Evolutionary conservation across 1,284 basidiomycete genomes (phyloP), one percentile per base, ranked within the genome.

Genomic region (Trichosporon inkin): DNA sequence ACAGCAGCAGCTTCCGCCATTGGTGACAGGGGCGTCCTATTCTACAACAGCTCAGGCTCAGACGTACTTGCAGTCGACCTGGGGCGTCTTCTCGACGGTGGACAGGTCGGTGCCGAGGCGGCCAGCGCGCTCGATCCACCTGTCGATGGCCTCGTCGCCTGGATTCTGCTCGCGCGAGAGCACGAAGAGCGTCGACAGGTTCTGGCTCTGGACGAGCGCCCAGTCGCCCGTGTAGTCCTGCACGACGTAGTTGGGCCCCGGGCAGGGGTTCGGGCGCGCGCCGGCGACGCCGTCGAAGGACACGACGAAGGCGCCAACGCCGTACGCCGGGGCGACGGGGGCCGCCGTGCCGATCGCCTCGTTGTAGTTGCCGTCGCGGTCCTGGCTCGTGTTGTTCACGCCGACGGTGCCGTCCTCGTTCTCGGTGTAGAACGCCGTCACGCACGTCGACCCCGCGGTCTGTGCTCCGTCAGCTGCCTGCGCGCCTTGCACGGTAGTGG

Each of bases 151-250:
- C 22, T 49, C 44, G 24, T 49, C 44, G 13, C 44, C 44, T 2
- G 44, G 44, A 6, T 32, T 13, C 44, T 49, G 44, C 6, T 32
- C n/a, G 14, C 44, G 14, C 16, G 16, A 17, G 3, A 49, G 14
- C 14, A 49, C 13, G 44, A 49, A 49, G 22, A 49, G 16, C 16
- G 44, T 49, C 2, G 24, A n/a, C 22, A 49, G 28, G 44, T 49
- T 49, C 44, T 32, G 24, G 44, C 44, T 49, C 44, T 49, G 44
- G 6, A 49, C 44, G 16, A 49, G 16, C 16, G 44, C 22, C 44
- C 44, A 49, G 28, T 49, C 44, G 44, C 44, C 44, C 11, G 44
- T 49, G 24, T 49, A 49, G 24, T 49, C 44, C 44, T 49, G 44
- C 6, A 49, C 44, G 44, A 49, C 22, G 16, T 49, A 49, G 44